phyloP scores from a whole-genome alignment of 768 basidiomycete genomes.

The Chalciporus chontae region DNA sequence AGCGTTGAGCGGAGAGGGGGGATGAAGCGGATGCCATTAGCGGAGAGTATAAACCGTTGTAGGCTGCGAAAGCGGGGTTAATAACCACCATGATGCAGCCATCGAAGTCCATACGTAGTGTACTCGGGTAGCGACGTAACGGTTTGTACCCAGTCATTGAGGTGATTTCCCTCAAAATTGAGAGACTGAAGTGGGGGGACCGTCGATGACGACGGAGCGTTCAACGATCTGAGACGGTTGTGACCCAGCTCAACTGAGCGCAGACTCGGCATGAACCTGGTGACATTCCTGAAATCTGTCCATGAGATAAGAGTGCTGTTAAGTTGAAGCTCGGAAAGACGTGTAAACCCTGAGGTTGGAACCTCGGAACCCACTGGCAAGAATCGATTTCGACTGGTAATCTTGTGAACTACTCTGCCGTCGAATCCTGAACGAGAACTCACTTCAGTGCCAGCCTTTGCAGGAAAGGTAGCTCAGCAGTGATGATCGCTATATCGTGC shows the following conservation, averaged over 20 bases:
- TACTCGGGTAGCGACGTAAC: constrained; percentile 43
- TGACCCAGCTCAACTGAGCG: constrained; percentile 65
- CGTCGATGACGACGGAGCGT: constrained; percentile 6
- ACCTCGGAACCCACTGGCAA: constrained; percentile 32
- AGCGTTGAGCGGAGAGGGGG: constrained; percentile 24
- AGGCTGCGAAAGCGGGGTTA: constrained; percentile 38
- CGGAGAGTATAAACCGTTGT: constrained; percentile 60
- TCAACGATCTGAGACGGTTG: constrained; percentile 49
- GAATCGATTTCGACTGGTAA: constrained; percentile 66
- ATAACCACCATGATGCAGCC: not conserved
- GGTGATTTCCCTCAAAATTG: constrained; percentile 70
- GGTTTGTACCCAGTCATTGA: constrained; percentile 53
- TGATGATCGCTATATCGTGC: constrained; percentile 64
- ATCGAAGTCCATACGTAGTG: constrained; percentile 36
- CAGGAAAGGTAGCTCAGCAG: constrained; percentile 56
- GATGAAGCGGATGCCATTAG: constrained; percentile 55
- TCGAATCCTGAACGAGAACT: constrained; percentile 29
- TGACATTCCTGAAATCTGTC: constrained; percentile 56
- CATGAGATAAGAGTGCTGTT: constrained; percentile 73
- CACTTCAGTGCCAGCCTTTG: constrained; percentile 77
- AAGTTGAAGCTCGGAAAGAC: constrained; percentile 64
- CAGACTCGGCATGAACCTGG: constrained; percentile 51
- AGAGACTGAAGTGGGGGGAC: constrained; percentile 42
- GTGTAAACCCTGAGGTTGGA: constrained; percentile 43
- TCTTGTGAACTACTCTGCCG: constrained; percentile 15